Evolutionary conservation across 169 alveolate species (phyloP).

Genomic region (Eimeria tenella): DNA sequence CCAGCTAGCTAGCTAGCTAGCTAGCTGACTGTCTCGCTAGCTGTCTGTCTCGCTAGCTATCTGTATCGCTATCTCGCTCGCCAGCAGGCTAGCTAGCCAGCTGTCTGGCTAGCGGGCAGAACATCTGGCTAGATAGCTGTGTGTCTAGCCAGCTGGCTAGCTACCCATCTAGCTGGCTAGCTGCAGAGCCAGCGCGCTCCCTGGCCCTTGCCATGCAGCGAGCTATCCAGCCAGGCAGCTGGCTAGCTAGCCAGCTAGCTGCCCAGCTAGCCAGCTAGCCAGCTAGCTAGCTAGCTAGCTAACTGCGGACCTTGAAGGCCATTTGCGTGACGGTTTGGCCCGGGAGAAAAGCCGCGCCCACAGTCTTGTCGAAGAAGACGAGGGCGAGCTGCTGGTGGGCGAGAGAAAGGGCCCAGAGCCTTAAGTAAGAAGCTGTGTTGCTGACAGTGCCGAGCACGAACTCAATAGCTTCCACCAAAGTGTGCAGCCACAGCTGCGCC

Average conservation of each 20-base stretch:
- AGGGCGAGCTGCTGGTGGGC: constrained; percentile 98
- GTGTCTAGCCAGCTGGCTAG: neutral
- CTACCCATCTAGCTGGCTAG: no score
- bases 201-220: no score
- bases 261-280: no score
- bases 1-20: no score
- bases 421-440: constrained; percentile 99
- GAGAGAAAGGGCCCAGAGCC: constrained; percentile 99
- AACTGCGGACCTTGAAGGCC: neutral
- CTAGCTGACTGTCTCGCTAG: no score
- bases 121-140: neutral
- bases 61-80: no score
- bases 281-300: neutral
- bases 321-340: neutral
- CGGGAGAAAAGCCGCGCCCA: constrained; percentile 46
- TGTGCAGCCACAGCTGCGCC: constrained; percentile 38
- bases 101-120: neutral
- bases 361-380: constrained; percentile 63
- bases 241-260: no score
- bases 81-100: no score
- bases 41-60: no score
- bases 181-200: no score
- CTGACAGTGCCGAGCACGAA: constrained; percentile 97
- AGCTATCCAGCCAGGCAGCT: no score
- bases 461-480: constrained; percentile 98